phyloP scores from a whole-genome alignment of 2,329 filamentous ascomycete species.

The Calonectria hongkongensis region DNA sequence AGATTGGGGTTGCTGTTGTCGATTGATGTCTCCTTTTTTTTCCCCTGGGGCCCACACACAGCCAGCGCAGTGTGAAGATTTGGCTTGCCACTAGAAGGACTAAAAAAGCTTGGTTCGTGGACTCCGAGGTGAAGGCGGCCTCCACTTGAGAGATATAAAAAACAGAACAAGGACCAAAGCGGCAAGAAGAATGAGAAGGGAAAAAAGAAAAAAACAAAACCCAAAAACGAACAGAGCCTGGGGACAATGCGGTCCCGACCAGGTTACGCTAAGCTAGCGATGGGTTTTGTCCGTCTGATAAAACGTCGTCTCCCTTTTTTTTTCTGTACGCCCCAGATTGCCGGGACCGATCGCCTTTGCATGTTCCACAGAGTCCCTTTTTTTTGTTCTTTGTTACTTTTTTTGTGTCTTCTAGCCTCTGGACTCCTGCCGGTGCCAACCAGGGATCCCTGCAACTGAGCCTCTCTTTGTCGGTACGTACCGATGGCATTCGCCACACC shows the following conservation, averaged over 20 bases:
- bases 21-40: constrained; percentile 15
- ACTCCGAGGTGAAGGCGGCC: constrained; percentile 14
- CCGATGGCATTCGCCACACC: constrained; percentile 24
- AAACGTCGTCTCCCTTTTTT: not conserved
- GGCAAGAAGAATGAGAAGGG: not conserved
- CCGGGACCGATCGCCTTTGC: constrained; percentile 22
- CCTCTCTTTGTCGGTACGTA: constrained; percentile 6
- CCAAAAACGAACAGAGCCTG: not conserved
- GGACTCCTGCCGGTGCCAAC: constrained; percentile 37
- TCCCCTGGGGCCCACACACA: constrained; percentile 39
- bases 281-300: not conserved
- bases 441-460: constrained; percentile 20
- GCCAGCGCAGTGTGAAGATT: constrained; percentile 41
- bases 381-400: constrained; percentile 7
- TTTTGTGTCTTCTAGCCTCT: constrained; percentile 23
- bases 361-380: constrained; percentile 20
- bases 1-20: not conserved
- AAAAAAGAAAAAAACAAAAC: not conserved
- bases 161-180: not conserved
- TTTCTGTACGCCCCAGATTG: constrained; percentile 17
- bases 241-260: not conserved
- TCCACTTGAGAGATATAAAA: constrained; percentile 24
- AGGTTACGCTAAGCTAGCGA: not conserved
- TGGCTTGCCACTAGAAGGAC: not conserved
- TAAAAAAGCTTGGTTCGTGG: constrained; percentile 28